phyloP scores from a whole-genome alignment of 345 rosid genomes.

The Diplotaxis tenuifolia region DNA sequence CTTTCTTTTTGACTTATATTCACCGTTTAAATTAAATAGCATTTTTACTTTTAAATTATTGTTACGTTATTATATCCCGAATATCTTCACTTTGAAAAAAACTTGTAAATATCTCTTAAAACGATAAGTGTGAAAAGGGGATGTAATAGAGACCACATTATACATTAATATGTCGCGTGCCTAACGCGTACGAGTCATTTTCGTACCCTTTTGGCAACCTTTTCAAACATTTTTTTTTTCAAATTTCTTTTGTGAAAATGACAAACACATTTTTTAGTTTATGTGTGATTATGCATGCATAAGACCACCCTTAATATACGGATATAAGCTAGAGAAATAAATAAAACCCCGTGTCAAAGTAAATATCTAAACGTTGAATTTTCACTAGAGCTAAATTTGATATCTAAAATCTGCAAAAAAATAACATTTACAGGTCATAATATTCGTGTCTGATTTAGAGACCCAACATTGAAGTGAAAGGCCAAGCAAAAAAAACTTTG shows the following conservation, averaged over 20 bases:
- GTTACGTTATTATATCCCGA: not conserved
- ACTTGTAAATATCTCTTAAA: conserved; percentile 7
- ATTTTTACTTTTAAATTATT: not conserved
- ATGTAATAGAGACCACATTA: conserved; percentile 20
- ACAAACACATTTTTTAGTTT: conserved; percentile 13
- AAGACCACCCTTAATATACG: not conserved
- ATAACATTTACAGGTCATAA: not conserved
- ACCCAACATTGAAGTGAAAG: not conserved
- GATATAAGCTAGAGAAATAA: not conserved
- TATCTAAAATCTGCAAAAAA: not conserved
- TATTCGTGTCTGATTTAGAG: not conserved
- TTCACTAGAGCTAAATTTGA: not conserved
- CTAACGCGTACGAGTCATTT: conserved; percentile 30
- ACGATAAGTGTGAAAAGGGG: not conserved
- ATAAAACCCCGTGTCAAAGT: not conserved
- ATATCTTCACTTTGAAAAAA: not conserved
- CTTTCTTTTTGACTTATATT: not conserved
- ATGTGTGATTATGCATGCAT: conserved; percentile 19
- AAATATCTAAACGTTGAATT: not conserved
- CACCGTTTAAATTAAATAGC: not conserved
- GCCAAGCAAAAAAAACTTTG: not conserved
- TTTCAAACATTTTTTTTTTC: too few relatives aligned
- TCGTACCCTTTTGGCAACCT: conserved; percentile 28
- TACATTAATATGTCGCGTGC: conserved; percentile 16
- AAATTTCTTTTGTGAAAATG: conserved; percentile 23